These are phyloP conservation scores for Panaeolus papilionaceus DNA, from an alignment of 768 basidiomycete genomes.

Conservation along the genomic window DNA sequence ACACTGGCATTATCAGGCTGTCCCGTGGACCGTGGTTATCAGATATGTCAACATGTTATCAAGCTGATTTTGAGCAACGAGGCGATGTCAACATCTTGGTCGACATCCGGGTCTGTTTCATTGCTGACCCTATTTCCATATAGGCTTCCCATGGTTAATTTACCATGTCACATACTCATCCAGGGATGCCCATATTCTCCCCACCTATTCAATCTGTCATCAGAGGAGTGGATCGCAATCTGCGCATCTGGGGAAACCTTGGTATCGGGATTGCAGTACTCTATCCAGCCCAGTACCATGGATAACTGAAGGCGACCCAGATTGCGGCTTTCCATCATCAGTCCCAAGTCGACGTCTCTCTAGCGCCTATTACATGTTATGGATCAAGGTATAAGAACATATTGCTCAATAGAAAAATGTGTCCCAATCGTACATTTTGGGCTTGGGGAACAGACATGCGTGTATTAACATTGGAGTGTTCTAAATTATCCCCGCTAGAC, in stretches of 20 bases:
- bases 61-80: no score
- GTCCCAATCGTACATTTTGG: no score
- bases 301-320: neutral
- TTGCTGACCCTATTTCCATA: neutral
- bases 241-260: neutral
- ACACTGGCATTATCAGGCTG: no score
- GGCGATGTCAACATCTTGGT: neutral
- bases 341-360: neutral
- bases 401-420: no score
- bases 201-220: neutral
- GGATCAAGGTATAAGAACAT: no score
- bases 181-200: neutral
- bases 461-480: no score
- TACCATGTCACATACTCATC: neutral
- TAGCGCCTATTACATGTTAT: no score
- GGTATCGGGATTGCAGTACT: neutral
- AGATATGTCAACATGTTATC: no score
- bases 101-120: neutral
- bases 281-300: neutral
- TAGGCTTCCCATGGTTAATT: neutral
- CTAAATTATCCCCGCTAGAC: no score
- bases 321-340: neutral
- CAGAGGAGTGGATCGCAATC: neutral
- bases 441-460: no score
- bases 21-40: neutral